Percentiles rank a stretch among this genome's conserved stretches.
These are phyloP conservation scores for Quaeritorhiza haematococci DNA, from an alignment of 371 early-diverging fungal species.

Conservation along the genomic window DNA sequence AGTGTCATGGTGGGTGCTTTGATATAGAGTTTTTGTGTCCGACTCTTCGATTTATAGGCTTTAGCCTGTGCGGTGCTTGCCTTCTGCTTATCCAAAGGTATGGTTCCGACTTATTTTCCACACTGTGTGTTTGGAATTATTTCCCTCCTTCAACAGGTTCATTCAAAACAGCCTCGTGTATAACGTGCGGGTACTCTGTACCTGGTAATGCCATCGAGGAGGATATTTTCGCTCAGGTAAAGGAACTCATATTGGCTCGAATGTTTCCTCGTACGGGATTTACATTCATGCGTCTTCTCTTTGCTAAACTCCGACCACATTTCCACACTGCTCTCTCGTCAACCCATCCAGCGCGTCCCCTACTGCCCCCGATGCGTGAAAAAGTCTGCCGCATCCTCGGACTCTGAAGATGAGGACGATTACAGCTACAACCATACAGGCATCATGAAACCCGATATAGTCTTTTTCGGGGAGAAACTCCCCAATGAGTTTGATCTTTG, in stretches of 20 bases:
- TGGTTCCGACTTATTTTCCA: no score
- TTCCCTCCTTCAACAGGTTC: slow-evolving; percentile 58
- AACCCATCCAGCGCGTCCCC: slow-evolving; percentile 30
- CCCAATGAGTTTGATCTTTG: slow-evolving; percentile 70
- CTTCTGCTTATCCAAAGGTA: no score
- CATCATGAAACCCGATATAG: slow-evolving; percentile 76
- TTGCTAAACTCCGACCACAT: no score
- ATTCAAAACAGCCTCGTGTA: slow-evolving; percentile 88
- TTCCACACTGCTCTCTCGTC: no score
- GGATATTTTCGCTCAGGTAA: slow-evolving; percentile 62
- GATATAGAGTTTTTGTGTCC: no score
- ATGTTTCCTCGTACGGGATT: no score
- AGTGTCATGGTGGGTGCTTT: slow-evolving; percentile 94
- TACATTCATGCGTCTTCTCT: no score
- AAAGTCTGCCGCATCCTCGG: slow-evolving; percentile 1
- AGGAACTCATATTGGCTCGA: no score
- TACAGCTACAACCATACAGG: slow-evolving; percentile 30
- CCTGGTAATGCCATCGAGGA: slow-evolving; percentile 73
- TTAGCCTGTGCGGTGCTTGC: no score
- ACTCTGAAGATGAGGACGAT: neutral
- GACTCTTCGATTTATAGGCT: no score
- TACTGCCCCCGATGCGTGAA: slow-evolving; percentile 47
- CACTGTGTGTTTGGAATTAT: neutral
- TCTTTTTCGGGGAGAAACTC: slow-evolving; percentile 91
- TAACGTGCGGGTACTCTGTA: slow-evolving; percentile 72